Conservation (phyloP, 2,329 filamentous ascomycete genomes). For the Cladosporium sphaerospermum region DNA sequence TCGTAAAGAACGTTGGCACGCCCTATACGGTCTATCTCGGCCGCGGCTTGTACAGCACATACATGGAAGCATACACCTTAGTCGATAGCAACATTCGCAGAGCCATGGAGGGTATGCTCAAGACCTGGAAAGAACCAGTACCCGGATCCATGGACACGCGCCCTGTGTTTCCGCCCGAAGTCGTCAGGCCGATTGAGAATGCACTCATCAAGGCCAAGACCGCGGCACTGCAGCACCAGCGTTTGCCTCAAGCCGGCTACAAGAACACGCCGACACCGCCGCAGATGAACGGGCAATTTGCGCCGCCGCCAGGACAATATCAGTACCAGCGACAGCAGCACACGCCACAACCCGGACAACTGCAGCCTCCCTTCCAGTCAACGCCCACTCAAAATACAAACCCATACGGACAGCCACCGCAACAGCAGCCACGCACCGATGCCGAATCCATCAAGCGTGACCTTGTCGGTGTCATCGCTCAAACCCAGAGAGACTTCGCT, state of each 20-base stretch:
- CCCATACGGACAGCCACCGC: constrained; percentile 18
- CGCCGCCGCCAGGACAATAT: constrained; percentile 24
- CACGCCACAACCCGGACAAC: constrained; percentile 14
- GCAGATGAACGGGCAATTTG: constrained; percentile 39
- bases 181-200: constrained; percentile 87
- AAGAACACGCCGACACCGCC: constrained; percentile 72
- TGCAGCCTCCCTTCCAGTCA: constrained; percentile 13
- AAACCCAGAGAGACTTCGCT: constrained; percentile 67
- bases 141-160: constrained; percentile 88
- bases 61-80: constrained; percentile 92
- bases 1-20: constrained; percentile 97
- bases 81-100: constrained; percentile 76
- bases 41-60: constrained; percentile 84
- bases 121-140: constrained; percentile 96
- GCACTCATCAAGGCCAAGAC: constrained; percentile 78
- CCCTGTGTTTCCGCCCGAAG: constrained; percentile 82
- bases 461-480: constrained; percentile 69
- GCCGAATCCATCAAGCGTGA: constrained; percentile 70
- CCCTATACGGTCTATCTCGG: constrained; percentile 95
- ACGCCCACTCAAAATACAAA: constrained; percentile 21
- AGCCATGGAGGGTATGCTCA: constrained; percentile 95
- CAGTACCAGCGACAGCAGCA: constrained; percentile 26
- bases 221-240: constrained; percentile 55
- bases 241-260: constrained; percentile 47
- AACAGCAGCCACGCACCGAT: constrained; percentile 17